phyloP scores from a whole-genome alignment of 2,329 filamentous ascomycete genomes.

The Colletotrichum liriopes region DNA sequence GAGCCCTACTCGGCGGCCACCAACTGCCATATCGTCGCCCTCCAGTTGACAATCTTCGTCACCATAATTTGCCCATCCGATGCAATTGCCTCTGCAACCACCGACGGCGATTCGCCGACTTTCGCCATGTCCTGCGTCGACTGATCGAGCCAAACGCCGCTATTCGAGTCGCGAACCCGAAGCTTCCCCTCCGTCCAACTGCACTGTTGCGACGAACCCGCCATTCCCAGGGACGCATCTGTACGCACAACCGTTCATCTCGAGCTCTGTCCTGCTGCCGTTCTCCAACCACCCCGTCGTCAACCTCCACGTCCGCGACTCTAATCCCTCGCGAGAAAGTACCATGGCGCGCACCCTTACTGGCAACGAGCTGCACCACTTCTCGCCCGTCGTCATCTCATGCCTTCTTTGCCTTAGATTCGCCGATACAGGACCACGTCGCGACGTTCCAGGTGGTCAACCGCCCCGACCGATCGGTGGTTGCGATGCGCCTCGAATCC shows the following conservation, averaged over 20 bases:
- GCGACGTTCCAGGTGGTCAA: conserved; percentile 15
- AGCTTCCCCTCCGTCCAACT: conserved; percentile 32
- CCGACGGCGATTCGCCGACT: conserved; percentile 31
- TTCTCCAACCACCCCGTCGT: conserved; percentile 37
- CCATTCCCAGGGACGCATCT: conserved; percentile 24
- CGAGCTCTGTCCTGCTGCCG: conserved; percentile 23
- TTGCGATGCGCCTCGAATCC: conserved; percentile 25
- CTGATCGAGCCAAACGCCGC: conserved; percentile 37
- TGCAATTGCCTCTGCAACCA: conserved; percentile 21
- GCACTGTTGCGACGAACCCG: conserved; percentile 34
- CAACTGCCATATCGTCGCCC: conserved; percentile 35
- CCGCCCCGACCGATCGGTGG: conserved; percentile 16
- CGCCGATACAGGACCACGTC: conserved; percentile 14
- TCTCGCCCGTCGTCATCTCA: conserved; percentile 19
- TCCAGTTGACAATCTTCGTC: conserved; percentile 34
- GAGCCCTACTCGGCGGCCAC: conserved; percentile 12
- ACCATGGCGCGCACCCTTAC: conserved; percentile 19
- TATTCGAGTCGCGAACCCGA: conserved; percentile 23
- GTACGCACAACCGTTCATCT: conserved; percentile 35
- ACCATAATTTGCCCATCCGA: conserved; percentile 24
- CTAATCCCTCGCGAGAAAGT: conserved; percentile 11
- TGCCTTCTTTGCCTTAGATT: conserved; percentile 26
- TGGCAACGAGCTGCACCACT: conserved; percentile 28
- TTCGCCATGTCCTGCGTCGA: conserved; percentile 40
- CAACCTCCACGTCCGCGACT: conserved; percentile 22